These are phyloP conservation scores for Kodamaea restingae DNA, from an alignment of 805 yeast species.

Conservation along the genomic window DNA sequence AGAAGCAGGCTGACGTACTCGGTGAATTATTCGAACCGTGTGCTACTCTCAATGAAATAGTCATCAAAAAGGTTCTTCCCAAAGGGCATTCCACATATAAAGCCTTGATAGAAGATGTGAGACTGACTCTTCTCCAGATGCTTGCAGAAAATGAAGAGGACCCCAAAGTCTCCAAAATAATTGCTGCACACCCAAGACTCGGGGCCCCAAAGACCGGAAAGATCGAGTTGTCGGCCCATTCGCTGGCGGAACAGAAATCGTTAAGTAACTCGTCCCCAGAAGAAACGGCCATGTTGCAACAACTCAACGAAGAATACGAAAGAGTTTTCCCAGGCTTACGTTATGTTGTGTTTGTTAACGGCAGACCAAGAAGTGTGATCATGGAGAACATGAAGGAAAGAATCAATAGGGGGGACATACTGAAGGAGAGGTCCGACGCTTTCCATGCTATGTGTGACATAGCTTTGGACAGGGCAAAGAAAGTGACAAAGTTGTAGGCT, in stretches of 20 bases:
- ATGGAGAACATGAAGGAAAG: conserved; percentile 33
- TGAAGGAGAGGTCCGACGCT: conserved; percentile 59
- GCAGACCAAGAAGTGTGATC: conserved; percentile 62
- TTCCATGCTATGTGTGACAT: conserved; percentile 90
- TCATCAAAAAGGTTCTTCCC: conserved; percentile 27
- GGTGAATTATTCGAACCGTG: conserved; percentile 67
- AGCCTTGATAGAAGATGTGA: conserved; percentile 43
- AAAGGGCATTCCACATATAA: conserved; percentile 18
- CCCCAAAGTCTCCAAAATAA: conserved; percentile 45
- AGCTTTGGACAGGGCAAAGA: conserved; percentile 65
- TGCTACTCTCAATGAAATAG: conserved; percentile 35
- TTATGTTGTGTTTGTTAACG: conserved; percentile 88
- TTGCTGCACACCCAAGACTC: conserved; percentile 88
- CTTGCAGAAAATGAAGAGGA: conserved; percentile 21
- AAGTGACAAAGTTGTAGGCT: conserved; percentile 6
- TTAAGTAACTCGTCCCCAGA: conserved; percentile 46
- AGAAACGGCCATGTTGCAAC: conserved; percentile 47
- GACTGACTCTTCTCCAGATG: conserved; percentile 35
- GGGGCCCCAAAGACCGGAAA: conserved; percentile 41
- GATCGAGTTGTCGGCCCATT: conserved; percentile 54
- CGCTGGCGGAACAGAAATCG: conserved; percentile 67
- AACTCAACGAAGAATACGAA: conserved; percentile 63
- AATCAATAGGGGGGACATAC: conserved; percentile 53
- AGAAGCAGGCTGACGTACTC: conserved; percentile 30
- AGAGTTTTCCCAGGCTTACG: conserved; percentile 59